Base-by-base conservation (phyloP, 225 moss, liverwort and hornwort genomes). In the Pleurozium schreberi region DNA sequence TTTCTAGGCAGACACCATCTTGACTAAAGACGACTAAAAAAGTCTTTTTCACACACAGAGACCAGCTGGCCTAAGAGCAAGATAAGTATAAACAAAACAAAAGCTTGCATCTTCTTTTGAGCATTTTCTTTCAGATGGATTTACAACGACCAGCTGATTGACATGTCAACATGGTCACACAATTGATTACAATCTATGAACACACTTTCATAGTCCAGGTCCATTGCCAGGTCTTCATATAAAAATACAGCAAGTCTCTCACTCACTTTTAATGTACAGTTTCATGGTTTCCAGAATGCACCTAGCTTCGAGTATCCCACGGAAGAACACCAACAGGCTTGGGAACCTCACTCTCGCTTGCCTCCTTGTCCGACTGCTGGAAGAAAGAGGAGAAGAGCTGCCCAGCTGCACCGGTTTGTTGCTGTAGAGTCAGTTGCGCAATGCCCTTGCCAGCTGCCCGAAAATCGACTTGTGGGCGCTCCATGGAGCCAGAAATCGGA, bases 391-490 rank as follows among this genome's bases (percentile, higher is more conserved):
- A 94, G 80, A 94, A 88, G 42, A 94, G 89, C 85, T 93, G 91
- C 18, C 93, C 92, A 58, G 92, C 92, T 78, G 85, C 87, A 22
- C 92, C 93, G 53, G 89, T 75, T 57, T 93, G 92, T 87, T 96
- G 96, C 43, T 95, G 93, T 11, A 96, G 93, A 17, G 95, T 96
- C 38, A 97, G 89, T 85, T 97, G 96, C 43, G 96, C 96, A 80
- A 98, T 92, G 78, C 95, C 96, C 79, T 96, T 87, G 63, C 92
- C 98, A 53, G 98, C 98, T 19, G 94, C 87, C 86, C 93, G 92
- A 90, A 96, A 98, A 88, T 95, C 98, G 17, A 98, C 96, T 93
- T 90, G 86, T 8, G 96, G 97, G 55, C 96, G 95, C 49, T 88
- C 96, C 76, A 94, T 36, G 53, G 95, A 92, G 85, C 97, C 97